Evolutionary conservation across 805 yeast genomes (phyloP).

Genomic region (Wickerhamomyces queroliae): DNA sequence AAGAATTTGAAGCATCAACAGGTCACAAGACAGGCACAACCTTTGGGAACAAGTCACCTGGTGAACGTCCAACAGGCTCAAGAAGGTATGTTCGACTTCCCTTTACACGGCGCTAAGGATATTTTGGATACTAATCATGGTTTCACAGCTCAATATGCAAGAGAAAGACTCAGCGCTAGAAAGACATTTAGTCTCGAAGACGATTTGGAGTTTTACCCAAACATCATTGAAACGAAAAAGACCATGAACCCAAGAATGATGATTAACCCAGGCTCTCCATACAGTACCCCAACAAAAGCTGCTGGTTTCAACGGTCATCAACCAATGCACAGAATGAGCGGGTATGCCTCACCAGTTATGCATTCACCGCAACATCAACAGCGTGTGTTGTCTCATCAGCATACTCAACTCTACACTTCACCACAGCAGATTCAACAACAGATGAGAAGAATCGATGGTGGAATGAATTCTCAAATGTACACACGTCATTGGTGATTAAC

Average conservation of each 20-base stretch:
- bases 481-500: background rate
- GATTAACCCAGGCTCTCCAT: slow-evolving; percentile 12
- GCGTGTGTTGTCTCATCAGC: background rate
- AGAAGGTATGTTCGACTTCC: background rate
- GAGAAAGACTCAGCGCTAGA: slow-evolving; percentile 51
- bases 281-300: slow-evolving; percentile 16
- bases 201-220: slow-evolving; percentile 67
- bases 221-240: slow-evolving; percentile 10
- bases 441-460: background rate
- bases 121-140: background rate
- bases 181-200: slow-evolving; percentile 69
- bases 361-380: background rate
- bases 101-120: background rate
- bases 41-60: slow-evolving; percentile 9
- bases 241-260: background rate
- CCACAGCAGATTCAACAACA: background rate
- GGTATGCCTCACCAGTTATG: background rate
- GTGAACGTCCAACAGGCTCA: slow-evolving; percentile 9
- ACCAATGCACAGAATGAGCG: background rate
- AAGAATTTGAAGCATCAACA: slow-evolving; percentile 3
- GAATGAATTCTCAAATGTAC: background rate
- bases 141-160: slow-evolving; percentile 26
- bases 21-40: slow-evolving; percentile 7
- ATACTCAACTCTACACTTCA: background rate
- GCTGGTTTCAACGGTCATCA: background rate